Evolutionary conservation across 345 rosid genomes (phyloP).

Genomic region (Excoecaria cochinchinensis): DNA sequence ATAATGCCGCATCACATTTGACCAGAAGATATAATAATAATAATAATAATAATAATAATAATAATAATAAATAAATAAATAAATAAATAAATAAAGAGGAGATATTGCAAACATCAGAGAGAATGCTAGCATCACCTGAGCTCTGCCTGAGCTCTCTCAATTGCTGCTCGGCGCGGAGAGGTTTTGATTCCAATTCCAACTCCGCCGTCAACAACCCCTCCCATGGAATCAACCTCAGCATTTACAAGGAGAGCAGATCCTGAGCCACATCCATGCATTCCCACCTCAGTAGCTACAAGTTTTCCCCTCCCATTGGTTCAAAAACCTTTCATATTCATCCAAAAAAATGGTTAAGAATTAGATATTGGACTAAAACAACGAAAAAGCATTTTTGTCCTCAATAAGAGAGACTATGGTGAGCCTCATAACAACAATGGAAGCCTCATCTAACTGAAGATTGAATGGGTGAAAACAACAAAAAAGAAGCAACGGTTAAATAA

Average conservation of each 20-base stretch:
- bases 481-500: not conserved
- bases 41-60: not conserved
- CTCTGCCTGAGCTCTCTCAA: constrained; percentile 95
- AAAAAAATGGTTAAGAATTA: not conserved
- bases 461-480: not conserved
- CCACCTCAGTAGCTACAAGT: constrained; percentile 22
- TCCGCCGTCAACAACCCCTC: constrained; percentile 96
- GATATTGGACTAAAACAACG: not conserved
- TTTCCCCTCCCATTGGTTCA: constrained; percentile 15
- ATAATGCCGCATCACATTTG: not conserved
- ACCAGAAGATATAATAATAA: constrained; percentile 1
- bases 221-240: constrained; percentile 99
- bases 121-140: constrained; percentile 60
- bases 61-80: no score
- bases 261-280: constrained; percentile 79
- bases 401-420: not conserved
- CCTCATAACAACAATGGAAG: not conserved
- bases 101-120: constrained; percentile 7
- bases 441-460: not conserved
- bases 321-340: constrained; percentile 15
- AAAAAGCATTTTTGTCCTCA: not conserved
- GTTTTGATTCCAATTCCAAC: constrained; percentile 80
- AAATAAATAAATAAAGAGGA: no score
- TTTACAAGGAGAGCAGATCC: constrained; percentile 65
- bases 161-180: constrained; percentile 85